Base-by-base conservation (phyloP, 2,329 filamentous ascomycete genomes). In the Diaporthe sp. region DNA sequence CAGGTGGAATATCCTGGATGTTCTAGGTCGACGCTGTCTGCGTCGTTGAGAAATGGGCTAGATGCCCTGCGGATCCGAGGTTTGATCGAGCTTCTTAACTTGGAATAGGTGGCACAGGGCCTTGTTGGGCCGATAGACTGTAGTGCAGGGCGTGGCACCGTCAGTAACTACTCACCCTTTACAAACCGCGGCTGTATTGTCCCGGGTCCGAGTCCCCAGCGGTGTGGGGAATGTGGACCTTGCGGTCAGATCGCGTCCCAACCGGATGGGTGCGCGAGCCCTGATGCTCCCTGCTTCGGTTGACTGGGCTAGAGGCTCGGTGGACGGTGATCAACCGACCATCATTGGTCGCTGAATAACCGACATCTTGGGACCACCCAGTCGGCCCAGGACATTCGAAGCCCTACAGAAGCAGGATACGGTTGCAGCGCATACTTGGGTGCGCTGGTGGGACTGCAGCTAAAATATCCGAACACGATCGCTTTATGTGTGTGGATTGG, bases 331-430 rank as follows among this genome's bases (percentile, higher is more conserved):
- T 57, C 68, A 34, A 44, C 68, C 53, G 37, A 34, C 17, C 25
- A 34, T 71, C 46, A 75, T 75, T 75, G 73, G 73, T 19, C 57
- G 46, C n/a, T 46, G 46, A 28, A n/a, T 37, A 65, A 53, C 60
- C 60, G 31, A 75, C 42, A 25, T 34, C 25, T 46, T 53, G 68
- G 53, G 42, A 61, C 46, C 25, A n/a, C 62, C 42, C 46, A 57
- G 22, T 28, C 71, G 57, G 51, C 60, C 17, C 49, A 34, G 31
- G 49, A 34, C 57, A 13, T 28, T 53, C 73, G 31, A 60, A 51
- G 57, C 68, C 53, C 68, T 58, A 60, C 34, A 60, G 68, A 44
- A 71, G 68, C 70, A 58, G n/a, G 25, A 51, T 53, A 74, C 42
- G 28, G 58, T 73, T 31, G 71, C 49, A 65, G 22, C 46, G 39